Evolutionary conservation across 345 rosid species (phyloP).

Genomic region (Hypericum perforatum): DNA sequence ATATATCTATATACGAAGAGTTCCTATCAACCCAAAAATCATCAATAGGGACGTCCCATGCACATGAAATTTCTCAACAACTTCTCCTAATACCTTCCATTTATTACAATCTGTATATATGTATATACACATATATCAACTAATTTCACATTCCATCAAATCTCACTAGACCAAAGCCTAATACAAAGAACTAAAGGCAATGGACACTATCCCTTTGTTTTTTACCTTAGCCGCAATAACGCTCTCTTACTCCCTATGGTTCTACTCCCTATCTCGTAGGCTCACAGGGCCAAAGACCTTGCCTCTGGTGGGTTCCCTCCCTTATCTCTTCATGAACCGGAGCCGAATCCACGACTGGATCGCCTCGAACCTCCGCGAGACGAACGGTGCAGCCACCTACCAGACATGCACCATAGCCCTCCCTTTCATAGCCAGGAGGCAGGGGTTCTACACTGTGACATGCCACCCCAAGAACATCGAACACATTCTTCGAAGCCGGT

Average conservation of each 20-base stretch:
- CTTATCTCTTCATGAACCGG: slow-evolving; percentile 5
- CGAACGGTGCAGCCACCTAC: background rate
- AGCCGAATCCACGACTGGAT: slow-evolving; percentile 2
- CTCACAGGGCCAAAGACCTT: slow-evolving; percentile 1
- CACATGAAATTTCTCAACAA: too few relatives aligned
- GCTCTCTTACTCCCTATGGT: background rate
- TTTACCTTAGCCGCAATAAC: background rate
- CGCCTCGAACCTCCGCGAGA: background rate
- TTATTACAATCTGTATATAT: too few relatives aligned
- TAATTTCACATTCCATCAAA: too few relatives aligned
- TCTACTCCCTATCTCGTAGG: background rate
- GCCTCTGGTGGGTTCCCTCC: slow-evolving; percentile 1
- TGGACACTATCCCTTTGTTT: background rate
- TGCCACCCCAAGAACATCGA: slow-evolving; percentile 6
- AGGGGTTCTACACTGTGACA: slow-evolving; percentile 3
- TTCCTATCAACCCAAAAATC: too few relatives aligned
- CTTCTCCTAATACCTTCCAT: too few relatives aligned
- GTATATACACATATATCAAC: too few relatives aligned
- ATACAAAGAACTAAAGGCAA: background rate
- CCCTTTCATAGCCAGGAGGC: background rate
- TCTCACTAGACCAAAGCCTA: too few relatives aligned
- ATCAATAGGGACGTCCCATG: too few relatives aligned
- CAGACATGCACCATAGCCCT: slow-evolving; percentile 2
- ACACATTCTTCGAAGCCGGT: slow-evolving; percentile 1
- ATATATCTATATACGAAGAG: too few relatives aligned